Conservation (phyloP, 2,329 filamentous ascomycete genomes). For the Drechslera avenae region DNA sequence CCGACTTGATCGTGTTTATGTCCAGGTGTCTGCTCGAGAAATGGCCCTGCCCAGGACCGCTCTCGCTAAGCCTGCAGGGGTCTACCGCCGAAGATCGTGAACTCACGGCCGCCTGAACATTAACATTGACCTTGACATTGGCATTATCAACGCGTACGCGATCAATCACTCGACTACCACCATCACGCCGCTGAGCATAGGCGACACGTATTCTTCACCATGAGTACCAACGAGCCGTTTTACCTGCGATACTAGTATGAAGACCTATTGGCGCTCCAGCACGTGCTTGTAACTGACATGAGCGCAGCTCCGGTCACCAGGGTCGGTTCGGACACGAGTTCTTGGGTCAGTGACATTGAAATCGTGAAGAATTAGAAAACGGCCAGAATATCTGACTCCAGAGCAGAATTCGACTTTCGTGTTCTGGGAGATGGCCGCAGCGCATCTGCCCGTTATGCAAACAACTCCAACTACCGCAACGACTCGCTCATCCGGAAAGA, state of each 20-base stretch:
- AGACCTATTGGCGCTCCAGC: slow-evolving; percentile 14
- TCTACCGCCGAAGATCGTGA: slow-evolving; percentile 34
- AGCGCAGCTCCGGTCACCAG: slow-evolving; percentile 86
- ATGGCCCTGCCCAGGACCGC: slow-evolving; percentile 29
- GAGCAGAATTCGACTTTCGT: slow-evolving; percentile 90
- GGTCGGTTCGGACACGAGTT: slow-evolving; percentile 98
- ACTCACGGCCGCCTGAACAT: slow-evolving; percentile 14
- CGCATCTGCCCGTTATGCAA: slow-evolving; percentile 93
- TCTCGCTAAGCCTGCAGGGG: slow-evolving; percentile 29
- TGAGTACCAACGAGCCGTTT: slow-evolving; percentile 78
- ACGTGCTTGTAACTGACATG: slow-evolving; percentile 25
- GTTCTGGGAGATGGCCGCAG: slow-evolving; percentile 91
- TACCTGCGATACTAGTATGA: slow-evolving; percentile 97
- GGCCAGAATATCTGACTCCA: slow-evolving; percentile 14
- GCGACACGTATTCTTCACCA: slow-evolving; percentile 53
- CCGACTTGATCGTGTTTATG: slow-evolving; percentile 35
- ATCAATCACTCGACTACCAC: slow-evolving; percentile 5
- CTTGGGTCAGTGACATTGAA: slow-evolving; percentile 66
- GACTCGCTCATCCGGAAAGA: slow-evolving; percentile 99
- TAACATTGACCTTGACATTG: too few species aligned
- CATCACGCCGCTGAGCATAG: background rate
- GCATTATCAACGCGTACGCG: slow-evolving; percentile 6
- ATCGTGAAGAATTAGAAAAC: background rate
- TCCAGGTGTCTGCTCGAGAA: slow-evolving; percentile 48
- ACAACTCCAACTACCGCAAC: slow-evolving; percentile 99